Conservation (phyloP, 257 asterid genomes). For the Jaltomata sinuosa region DNA sequence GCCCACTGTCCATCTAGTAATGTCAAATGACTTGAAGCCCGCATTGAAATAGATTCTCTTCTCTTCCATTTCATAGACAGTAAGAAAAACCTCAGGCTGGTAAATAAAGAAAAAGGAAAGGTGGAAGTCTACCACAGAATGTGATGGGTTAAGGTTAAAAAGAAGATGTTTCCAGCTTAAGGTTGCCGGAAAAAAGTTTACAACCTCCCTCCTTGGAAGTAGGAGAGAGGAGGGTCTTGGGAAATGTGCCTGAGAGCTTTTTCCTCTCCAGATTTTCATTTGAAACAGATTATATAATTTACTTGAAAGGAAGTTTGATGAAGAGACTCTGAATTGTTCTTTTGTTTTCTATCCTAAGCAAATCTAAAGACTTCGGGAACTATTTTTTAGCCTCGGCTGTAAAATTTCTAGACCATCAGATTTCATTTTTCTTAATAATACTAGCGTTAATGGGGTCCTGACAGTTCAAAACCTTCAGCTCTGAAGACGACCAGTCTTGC, state of each 20-base stretch:
- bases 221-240: not conserved
- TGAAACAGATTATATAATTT: too few relatives aligned
- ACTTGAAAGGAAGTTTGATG: not conserved
- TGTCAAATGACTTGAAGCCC: not conserved
- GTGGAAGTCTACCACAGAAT: not conserved
- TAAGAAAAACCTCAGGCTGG: not conserved
- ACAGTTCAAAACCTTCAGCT: not conserved
- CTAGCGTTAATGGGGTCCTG: not conserved
- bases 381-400: not conserved
- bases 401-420: not conserved
- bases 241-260: too few relatives aligned
- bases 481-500: not conserved
- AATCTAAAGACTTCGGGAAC: not conserved
- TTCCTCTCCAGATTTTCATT: too few relatives aligned
- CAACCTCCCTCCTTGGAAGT: not conserved
- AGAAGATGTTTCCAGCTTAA: not conserved
- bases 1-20: not conserved
- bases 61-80: not conserved
- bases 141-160: not conserved
- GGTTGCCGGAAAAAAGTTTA: not conserved
- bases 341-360: not conserved
- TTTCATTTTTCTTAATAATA: not conserved
- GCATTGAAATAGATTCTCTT: not conserved
- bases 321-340: not conserved
- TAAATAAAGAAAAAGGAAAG: not conserved